phyloP scores from a whole-genome alignment of 2,329 filamentous ascomycete species.

The Juglanconis juglandina region DNA sequence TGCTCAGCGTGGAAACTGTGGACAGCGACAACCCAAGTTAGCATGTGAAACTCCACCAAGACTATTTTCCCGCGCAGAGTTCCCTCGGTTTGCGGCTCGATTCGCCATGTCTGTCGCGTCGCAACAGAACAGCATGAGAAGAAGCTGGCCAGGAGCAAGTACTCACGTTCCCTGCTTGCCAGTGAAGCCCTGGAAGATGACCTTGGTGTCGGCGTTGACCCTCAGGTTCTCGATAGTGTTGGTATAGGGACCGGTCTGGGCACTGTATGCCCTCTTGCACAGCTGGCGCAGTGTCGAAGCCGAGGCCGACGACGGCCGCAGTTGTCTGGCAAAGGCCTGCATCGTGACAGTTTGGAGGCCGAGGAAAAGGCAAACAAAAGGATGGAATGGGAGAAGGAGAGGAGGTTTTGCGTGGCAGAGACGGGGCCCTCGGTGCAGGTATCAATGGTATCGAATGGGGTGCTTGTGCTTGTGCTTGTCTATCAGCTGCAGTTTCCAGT shows the following conservation, averaged over 20 bases:
- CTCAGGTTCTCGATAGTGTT: constrained; percentile 80
- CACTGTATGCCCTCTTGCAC: constrained; percentile 70
- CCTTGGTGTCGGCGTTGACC: constrained; percentile 90
- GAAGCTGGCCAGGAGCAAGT: constrained; percentile 9
- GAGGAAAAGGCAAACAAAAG: background rate
- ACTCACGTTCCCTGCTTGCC: constrained; percentile 93
- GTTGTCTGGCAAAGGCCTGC: constrained; percentile 79
- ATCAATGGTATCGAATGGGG: constrained; percentile 4
- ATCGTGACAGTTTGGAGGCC: constrained; percentile 50
- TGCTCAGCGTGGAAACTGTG: constrained; percentile 92
- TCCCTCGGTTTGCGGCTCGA: background rate
- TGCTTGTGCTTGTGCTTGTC: constrained; percentile 1
- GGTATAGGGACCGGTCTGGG: constrained; percentile 65
- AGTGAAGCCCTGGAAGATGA: constrained; percentile 96
- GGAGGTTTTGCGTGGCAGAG: constrained; percentile 9
- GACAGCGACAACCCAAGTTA: constrained; percentile 29
- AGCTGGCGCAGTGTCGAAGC: constrained; percentile 64
- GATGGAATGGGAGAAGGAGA: background rate
- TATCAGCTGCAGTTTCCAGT: background rate
- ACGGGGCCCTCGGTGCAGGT: background rate
- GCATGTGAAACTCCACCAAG: constrained; percentile 6
- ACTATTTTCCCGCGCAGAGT: background rate
- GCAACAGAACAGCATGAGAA: background rate
- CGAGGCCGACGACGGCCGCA: constrained; percentile 65
- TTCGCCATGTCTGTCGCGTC: background rate